Base-by-base conservation (phyloP, 73 alveolate species). In the Paramecium tetraurelia region DNA sequence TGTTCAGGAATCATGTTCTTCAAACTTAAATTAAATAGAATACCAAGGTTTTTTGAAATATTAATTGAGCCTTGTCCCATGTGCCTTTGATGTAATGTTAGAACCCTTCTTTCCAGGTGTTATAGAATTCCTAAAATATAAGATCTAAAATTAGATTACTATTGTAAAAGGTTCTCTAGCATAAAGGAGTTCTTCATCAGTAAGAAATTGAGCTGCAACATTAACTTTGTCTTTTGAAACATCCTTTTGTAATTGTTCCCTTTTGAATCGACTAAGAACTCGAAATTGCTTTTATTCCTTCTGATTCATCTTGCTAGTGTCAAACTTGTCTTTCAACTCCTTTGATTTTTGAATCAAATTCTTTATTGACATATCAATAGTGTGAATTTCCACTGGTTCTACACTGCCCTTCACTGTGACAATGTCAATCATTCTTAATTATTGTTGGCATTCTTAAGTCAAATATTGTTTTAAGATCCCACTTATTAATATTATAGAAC, bases 21-120 rank as follows among this genome's bases (percentile, higher is more conserved):
- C 1, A 31, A 63, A 46, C 7, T 70, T 0, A 16, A 59, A 14
- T 33, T 4, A 20, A 44, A 29, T 29, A 5, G 6, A 53, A 59
- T 44, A 89, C 94, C 21, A 75, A 93, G 4, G 98, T 97, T 88
- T 93, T 92, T 24, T 58, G 50, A 27, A 96, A 94, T 57, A 76
- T 58, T 76, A 93, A 96, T 86, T 95, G 87, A 18, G 99, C 99
- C 86, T 96, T 92, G 2, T 57, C 75, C 99, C 99, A 97, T 35
- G 95, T 85, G 7, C 99, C 99, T 31, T 96, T 95, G 76, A 93
- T 87, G 72, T 96, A 97, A 40, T 93, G 72, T 31, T 95, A 83
- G 85, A 97, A 95, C 33, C 97, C 99, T 86, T 63, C 59, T 59
- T 92, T 92, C 95, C 97, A 97, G 5, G 40, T 69, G n/a, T 93